Base-by-base conservation (phyloP, 306 rosid genomes). In the Luffa acutangula region DNA sequence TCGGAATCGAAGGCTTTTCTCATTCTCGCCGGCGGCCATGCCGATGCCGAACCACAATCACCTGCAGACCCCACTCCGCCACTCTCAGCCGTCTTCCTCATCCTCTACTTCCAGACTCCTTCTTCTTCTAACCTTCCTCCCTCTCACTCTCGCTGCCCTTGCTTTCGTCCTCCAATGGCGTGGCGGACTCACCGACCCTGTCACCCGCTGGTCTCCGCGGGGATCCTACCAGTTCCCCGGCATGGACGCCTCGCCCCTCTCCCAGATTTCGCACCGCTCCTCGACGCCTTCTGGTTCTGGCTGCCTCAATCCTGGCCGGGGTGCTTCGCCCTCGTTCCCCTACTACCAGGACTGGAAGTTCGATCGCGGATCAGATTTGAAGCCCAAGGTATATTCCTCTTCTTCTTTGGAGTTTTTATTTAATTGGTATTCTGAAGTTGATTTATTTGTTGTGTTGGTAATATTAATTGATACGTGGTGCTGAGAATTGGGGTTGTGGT, bases 111-210 rank as follows among this genome's bases (percentile, higher is more conserved):
- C 97, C 5, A 94, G 86, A 88, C 85, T 94, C 76, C 88, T 94
- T 52, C 90, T 93, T 62, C 96, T 93, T 72, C 96, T 95, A 43
- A 93, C 97, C 12, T 81, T 95, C 37, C 97, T 95, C 21, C 97
- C 97, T n/a, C 89, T 95, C 13, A 90, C 93, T 3, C 86, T 95
- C 52, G 99, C 99, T 0, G 85, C 93, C 80, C 83, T 95, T 39
- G 99, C 97, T 17, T 95, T 95, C 83, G 64, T 90, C 54, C 99
- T 95, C 83, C 99, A 95, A 90, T 95, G 99, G 99, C 99, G 99
- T 1, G 99, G 99, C 31, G 97, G 97, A 34, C 62, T 93, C 80
- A 83, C 89, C 78, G 97, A 95, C 85, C 99, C 99, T 14, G 70
- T 85, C 63, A 87, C 91, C 39, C 93, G 89, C 8, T 87, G 92